A percentile compares a stretch with the other conserved stretches of the same genome.
These are phyloP conservation scores for Crassisporium funariophilum DNA, from an alignment of 768 basidiomycete genomes.

Conservation along the genomic window DNA sequence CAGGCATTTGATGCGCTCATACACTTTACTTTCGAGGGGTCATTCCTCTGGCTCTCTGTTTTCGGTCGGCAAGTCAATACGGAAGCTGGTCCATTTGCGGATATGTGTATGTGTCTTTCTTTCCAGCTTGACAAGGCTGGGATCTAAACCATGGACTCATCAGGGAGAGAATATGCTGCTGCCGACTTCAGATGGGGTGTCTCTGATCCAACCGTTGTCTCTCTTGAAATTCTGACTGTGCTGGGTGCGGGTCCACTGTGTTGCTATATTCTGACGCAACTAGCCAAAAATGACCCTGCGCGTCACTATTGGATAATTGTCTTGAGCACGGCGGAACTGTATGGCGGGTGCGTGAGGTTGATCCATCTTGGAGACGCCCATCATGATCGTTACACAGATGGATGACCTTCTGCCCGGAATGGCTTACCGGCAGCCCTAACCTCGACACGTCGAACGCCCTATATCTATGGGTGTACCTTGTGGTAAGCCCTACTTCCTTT, in stretches of 20 bases:
- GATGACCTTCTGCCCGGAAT: conserved; percentile 92
- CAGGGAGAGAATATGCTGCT: conserved; percentile 81
- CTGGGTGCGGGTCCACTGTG: conserved; percentile 76
- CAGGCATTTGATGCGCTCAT: conserved; percentile 82
- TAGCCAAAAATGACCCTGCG: conserved; percentile 64
- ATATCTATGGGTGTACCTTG: conserved; percentile 79
- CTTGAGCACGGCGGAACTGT: conserved; percentile 73
- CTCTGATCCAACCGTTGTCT: conserved; percentile 77
- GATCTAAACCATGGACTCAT: neutral
- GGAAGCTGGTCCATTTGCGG: conserved; percentile 67
- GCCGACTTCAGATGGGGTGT: conserved; percentile 85
- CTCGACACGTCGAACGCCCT: conserved; percentile 71
- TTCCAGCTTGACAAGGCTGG: neutral
- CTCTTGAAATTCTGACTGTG: conserved; percentile 83
- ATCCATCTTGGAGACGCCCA: too few relatives aligned
- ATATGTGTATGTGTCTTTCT: conserved; percentile 61
- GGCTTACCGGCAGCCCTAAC: conserved; percentile 75
- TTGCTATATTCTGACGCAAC: conserved; percentile 68
- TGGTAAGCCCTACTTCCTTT: conserved; percentile 48
- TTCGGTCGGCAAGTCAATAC: conserved; percentile 76
- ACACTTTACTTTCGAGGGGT: conserved; percentile 78
- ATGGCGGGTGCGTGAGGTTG: conserved; percentile 56
- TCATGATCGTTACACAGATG: conserved; percentile 42
- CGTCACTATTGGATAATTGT: conserved; percentile 82
- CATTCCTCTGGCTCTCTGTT: conserved; percentile 76